Percentiles rank a stretch among this genome's conserved stretches.
phyloP scores from a whole-genome alignment of 2,329 filamentous ascomycete species.

The Pseudogymnoascus sp. region DNA sequence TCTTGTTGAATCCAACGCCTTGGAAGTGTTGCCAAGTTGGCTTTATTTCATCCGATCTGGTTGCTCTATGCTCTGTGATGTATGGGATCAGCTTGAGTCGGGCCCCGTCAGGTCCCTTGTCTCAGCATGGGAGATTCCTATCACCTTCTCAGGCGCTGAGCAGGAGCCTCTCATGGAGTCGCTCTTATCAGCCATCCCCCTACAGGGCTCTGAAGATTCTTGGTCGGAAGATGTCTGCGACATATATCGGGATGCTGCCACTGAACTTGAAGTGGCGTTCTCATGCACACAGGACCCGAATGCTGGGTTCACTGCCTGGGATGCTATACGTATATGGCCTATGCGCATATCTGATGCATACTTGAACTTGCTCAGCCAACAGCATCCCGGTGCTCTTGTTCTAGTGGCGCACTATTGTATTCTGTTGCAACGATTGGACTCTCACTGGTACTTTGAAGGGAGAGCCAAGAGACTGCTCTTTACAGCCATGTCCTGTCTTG shows the following conservation, averaged over 20 bases:
- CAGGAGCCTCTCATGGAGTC: neutral
- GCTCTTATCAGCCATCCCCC: constrained; percentile 9
- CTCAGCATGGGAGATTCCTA: constrained; percentile 12
- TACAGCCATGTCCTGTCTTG: constrained; percentile 8
- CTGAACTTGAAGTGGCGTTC: constrained; percentile 14
- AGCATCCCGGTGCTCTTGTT: constrained; percentile 15
- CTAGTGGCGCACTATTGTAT: constrained; percentile 20
- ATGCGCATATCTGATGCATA: constrained; percentile 13
- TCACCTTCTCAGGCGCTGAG: neutral
- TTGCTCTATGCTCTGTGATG: constrained; percentile 15
- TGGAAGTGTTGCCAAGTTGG: constrained; percentile 14
- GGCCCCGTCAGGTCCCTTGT: constrained; percentile 12
- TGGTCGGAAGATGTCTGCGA: constrained; percentile 9
- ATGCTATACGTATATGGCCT: constrained; percentile 16
- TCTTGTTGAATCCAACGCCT: constrained; percentile 8
- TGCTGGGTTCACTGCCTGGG: constrained; percentile 15
- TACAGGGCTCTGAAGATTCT: neutral
- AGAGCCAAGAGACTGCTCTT: constrained; percentile 10
- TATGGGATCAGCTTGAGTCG: constrained; percentile 13
- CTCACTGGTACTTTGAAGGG: constrained; percentile 17
- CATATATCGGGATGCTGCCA: constrained; percentile 12
- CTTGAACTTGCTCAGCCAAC: constrained; percentile 11
- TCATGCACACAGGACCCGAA: constrained; percentile 7
- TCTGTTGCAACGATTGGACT: constrained; percentile 15
- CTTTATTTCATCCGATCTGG: constrained; percentile 16